These are phyloP conservation scores for Triticum dicoccoides DNA, from an alignment of 176 grass and related monocot genomes.

Conservation along the genomic window DNA sequence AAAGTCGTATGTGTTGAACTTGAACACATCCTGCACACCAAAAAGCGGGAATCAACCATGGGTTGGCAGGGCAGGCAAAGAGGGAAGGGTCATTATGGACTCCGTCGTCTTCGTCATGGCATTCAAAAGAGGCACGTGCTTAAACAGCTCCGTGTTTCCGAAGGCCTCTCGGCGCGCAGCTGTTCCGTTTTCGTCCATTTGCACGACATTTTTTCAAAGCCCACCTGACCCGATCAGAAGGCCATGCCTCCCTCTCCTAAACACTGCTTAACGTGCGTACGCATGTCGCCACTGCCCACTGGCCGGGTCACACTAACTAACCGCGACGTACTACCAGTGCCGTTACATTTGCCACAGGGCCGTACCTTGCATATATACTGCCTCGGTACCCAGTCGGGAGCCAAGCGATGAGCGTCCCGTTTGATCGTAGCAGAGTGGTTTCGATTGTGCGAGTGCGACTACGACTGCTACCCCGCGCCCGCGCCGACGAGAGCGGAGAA, in stretches of 20 bases:
- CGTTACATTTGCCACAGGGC: too few species aligned
- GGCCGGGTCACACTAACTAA: too few species aligned
- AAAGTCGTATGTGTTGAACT: neutral
- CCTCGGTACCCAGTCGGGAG: too few species aligned
- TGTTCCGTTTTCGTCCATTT: neutral
- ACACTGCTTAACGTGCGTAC: slow-evolving; percentile 17
- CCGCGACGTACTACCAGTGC: too few species aligned
- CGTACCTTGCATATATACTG: too few species aligned
- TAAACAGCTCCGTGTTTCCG: neutral
- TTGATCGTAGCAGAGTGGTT: neutral
- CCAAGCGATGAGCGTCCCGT: too few species aligned
- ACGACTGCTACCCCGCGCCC: neutral
- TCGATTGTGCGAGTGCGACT: neutral
- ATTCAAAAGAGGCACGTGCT: slow-evolving; percentile 24
- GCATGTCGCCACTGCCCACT: neutral
- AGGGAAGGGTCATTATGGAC: neutral
- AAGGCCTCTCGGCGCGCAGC: neutral
- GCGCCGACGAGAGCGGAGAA: neutral
- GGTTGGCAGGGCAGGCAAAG: neutral
- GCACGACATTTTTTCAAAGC: slow-evolving; percentile 39
- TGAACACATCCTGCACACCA: neutral
- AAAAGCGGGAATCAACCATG: neutral
- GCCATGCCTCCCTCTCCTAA: neutral
- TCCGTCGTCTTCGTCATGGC: neutral
- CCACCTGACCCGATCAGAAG: slow-evolving; percentile 27